phyloP scores from a whole-genome alignment of 805 yeast species.

The Suhomyces vadensis region DNA sequence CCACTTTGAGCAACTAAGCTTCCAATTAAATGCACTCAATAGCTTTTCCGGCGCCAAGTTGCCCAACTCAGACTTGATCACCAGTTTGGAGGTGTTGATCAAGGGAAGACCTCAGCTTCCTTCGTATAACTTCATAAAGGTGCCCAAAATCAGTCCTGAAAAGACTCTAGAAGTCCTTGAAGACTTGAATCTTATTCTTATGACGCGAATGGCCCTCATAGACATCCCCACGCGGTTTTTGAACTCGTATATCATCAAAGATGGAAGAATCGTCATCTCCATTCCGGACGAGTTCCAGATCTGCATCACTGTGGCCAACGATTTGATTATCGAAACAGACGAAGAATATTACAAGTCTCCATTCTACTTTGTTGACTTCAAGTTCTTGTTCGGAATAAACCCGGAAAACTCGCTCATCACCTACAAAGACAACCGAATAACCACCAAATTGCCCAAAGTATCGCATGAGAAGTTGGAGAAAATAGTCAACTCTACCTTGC shows the following conservation, averaged over 20 bases:
- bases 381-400: slow-evolving; percentile 55
- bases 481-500: slow-evolving; percentile 53
- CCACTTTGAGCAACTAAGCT: slow-evolving; percentile 58
- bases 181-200: slow-evolving; percentile 69
- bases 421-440: slow-evolving; percentile 25
- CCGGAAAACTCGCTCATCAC: slow-evolving; percentile 36
- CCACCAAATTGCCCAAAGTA: slow-evolving; percentile 32
- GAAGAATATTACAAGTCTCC: slow-evolving; percentile 53
- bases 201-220: slow-evolving; percentile 71
- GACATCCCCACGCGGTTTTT: slow-evolving; percentile 66
- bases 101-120: slow-evolving; percentile 77
- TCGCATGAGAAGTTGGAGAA: slow-evolving; percentile 50
- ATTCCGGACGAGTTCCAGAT: slow-evolving; percentile 64
- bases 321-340: slow-evolving; percentile 50
- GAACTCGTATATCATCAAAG: slow-evolving; percentile 56
- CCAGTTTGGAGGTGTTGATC: slow-evolving; percentile 82
- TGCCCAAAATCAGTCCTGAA: slow-evolving; percentile 50
- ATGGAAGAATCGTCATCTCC: slow-evolving; percentile 74
- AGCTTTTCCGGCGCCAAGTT: slow-evolving; percentile 84
- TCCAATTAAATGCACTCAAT: slow-evolving; percentile 67
- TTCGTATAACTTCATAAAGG: slow-evolving; percentile 56
- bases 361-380: slow-evolving; percentile 76
- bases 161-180: slow-evolving; percentile 60
- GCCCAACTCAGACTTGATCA: slow-evolving; percentile 86
- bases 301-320: slow-evolving; percentile 69